phyloP scores from a whole-genome alignment of 164 flowering plant genomes.

The Tetrastigma voinierianum region DNA sequence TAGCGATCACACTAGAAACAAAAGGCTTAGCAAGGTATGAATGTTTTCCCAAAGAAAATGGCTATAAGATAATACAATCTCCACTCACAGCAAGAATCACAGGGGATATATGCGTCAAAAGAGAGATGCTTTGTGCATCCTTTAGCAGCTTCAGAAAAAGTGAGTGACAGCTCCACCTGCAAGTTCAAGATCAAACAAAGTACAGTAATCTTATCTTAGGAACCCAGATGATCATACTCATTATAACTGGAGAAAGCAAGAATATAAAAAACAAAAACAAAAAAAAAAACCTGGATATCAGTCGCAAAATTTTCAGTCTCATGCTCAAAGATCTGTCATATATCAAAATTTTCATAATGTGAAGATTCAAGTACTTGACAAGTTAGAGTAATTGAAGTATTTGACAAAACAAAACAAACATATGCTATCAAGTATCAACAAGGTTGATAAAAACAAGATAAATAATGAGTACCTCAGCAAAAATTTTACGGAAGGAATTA shows the following conservation, averaged over 20 bases:
- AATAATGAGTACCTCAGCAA: constrained; percentile 69
- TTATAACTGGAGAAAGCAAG: too few species aligned
- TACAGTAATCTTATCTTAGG: constrained; percentile 2
- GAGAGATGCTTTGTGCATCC: constrained; percentile 79
- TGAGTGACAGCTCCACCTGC: constrained; percentile 73
- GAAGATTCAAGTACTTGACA: neutral
- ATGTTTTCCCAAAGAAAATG: neutral
- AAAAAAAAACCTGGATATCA: constrained; percentile 63
- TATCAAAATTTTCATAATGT: constrained; percentile 1
- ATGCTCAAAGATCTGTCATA: constrained; percentile 71
- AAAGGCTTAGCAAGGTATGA: neutral
- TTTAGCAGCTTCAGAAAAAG: constrained; percentile 83
- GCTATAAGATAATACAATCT: neutral
- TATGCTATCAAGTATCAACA: neutral
- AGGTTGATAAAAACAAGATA: constrained; percentile 3
- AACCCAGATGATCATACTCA: constrained; percentile 4
- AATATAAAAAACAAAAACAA: constrained; percentile 7
- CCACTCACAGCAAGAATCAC: constrained; percentile 85
- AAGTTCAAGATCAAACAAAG: constrained; percentile 8
- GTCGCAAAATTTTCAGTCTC: constrained; percentile 46
- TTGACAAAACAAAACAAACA: too few species aligned
- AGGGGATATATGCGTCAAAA: constrained; percentile 67
- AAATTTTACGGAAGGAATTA: constrained; percentile 68
- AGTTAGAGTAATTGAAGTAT: neutral
- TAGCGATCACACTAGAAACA: too few species aligned